Evolutionary conservation across 495 filamentous ascomycete species (phyloP).

Genomic region (Cercophora newfieldiana): DNA sequence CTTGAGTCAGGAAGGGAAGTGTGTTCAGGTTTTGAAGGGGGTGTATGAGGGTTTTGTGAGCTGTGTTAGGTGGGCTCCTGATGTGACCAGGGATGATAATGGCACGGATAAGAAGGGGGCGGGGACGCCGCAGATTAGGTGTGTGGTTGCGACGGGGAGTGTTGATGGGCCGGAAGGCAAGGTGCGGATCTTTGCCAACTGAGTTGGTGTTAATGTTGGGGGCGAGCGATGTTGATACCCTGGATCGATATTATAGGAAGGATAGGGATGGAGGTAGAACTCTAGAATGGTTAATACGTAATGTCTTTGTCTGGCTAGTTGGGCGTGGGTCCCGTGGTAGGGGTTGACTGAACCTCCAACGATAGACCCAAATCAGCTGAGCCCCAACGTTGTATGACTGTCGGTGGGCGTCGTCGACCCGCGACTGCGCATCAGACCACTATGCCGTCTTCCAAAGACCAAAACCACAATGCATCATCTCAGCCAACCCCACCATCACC

Average conservation of each 20-base stretch:
- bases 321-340: no score
- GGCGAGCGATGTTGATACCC: neutral
- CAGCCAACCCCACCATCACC: neutral
- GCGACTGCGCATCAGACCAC: no score
- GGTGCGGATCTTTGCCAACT: conserved; percentile 21
- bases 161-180: conserved; percentile 22
- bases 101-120: neutral
- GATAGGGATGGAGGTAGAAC: no score
- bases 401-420: no score
- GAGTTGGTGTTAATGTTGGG: neutral
- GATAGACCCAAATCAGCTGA: no score
- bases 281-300: no score
- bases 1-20: conserved; percentile 82
- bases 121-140: conserved; percentile 13
- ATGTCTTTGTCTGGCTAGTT: no score
- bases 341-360: no score
- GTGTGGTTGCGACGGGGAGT: conserved; percentile 21
- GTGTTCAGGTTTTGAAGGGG: conserved; percentile 61
- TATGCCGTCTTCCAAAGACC: no score
- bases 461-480: neutral
- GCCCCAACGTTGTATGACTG: no score
- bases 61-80: conserved; percentile 21
- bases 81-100: conserved; percentile 15
- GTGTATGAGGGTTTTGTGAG: conserved; percentile 25
- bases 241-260: neutral